Evolutionary conservation across 306 rosid species (phyloP).

Genomic region (Cicer arietinum): DNA sequence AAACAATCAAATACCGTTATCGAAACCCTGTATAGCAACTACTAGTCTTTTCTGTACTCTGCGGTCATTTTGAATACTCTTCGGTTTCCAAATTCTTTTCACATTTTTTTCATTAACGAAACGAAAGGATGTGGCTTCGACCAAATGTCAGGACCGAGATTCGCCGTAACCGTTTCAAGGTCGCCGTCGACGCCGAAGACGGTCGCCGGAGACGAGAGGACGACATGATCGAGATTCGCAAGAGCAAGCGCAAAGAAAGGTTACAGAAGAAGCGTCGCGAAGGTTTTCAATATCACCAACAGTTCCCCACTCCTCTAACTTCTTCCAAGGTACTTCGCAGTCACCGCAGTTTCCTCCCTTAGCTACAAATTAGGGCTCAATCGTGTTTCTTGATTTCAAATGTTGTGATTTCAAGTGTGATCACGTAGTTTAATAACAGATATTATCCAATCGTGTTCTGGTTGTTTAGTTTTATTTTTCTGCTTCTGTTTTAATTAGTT

Average conservation of each 20-base stretch:
- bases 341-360: neutral
- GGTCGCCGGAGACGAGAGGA: conserved; percentile 86
- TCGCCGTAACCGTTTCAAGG: conserved; percentile 88
- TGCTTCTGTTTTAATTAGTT: no score
- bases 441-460: neutral
- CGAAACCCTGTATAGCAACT: no score
- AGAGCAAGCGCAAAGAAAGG: conserved; percentile 83
- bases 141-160: conserved; percentile 77
- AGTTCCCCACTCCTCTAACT: conserved; percentile 43
- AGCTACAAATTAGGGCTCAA: conserved; percentile 37
- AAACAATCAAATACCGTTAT: no score
- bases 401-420: conserved; percentile 18
- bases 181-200: conserved; percentile 80
- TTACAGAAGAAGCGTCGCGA: conserved; percentile 86
- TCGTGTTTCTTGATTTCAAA: conserved; percentile 6
- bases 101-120: neutral
- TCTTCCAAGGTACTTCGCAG: conserved; percentile 48
- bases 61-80: conserved; percentile 2
- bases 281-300: conserved; percentile 71
- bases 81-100: conserved; percentile 27
- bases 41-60: conserved; percentile 30
- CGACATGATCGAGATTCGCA: conserved; percentile 86
- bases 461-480: no score
- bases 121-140: conserved; percentile 66
- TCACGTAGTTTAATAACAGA: conserved; percentile 22